Conservation (phyloP, 345 rosid genomes). For the Eucalyptus erythrocorys region DNA sequence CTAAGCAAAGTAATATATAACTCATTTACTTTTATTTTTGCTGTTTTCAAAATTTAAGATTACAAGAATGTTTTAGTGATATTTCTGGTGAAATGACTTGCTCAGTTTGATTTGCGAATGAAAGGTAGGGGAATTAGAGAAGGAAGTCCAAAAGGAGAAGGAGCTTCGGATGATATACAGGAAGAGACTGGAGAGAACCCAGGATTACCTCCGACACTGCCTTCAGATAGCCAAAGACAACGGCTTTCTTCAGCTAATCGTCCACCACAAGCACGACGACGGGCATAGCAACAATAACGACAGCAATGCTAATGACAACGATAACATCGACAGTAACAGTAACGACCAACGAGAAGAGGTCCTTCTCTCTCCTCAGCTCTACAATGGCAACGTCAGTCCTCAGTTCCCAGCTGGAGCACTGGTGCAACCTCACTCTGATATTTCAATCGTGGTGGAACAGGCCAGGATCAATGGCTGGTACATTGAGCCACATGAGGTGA, state of each 20-base stretch:
- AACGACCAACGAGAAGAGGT: neutral
- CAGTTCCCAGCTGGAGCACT: neutral
- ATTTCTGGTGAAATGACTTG: neutral
- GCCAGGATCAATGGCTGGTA: constrained; percentile 44
- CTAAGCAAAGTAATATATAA: neutral
- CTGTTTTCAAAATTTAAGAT: neutral
- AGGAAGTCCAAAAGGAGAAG: constrained; percentile 29
- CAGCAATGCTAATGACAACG: neutral
- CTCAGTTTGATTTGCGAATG: neutral
- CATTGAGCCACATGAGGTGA: constrained; percentile 38
- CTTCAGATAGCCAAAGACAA: constrained; percentile 50
- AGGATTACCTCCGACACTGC: constrained; percentile 37
- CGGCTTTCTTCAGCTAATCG: constrained; percentile 35
- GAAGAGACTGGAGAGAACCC: constrained; percentile 40
- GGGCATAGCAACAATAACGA: neutral
- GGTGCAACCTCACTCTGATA: neutral
- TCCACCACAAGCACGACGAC: neutral
- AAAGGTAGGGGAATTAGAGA: constrained; percentile 26
- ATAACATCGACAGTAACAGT: neutral
- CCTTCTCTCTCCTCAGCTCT: constrained; percentile 1
- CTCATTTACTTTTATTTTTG: neutral
- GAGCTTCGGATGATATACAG: constrained; percentile 20
- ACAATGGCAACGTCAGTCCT: neutral
- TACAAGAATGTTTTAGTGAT: neutral
- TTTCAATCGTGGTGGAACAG: constrained; percentile 8